Evolutionary conservation across 2,329 filamentous ascomycete genomes (phyloP), one percentile per base, ranked within the genome.

Genomic region (Atkinsonella texensis): DNA sequence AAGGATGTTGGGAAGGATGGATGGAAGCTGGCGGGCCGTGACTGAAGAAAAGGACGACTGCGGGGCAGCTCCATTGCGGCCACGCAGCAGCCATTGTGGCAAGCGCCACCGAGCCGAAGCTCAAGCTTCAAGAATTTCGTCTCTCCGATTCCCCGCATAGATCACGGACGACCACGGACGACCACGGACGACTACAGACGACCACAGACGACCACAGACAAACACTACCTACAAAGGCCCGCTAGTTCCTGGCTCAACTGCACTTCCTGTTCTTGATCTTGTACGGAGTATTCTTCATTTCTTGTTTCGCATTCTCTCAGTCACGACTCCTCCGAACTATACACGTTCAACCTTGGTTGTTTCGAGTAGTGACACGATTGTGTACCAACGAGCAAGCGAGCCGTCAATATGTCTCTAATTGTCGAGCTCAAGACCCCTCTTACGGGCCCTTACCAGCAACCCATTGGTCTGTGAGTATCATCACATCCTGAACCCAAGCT

Each of bases 341-440:
- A 41, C 39, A 32, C 42, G 32, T 32, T 23, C 20, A 13, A 46
- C 13, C 5, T 28, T 15, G 11, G 15, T 18, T 40, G 18, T n/a
- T n/a, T 40, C 38, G 41, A 38, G 18, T 23, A 44, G 18, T 35
- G 32, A 18, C 42, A 18, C 17, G 12, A 28, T 18, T 28, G 1
- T 9, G 7, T n/a, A 4, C 31, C 28, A 38, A 33, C 20, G 43
- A 45, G 43, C 18, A 31, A 18, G 20, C 42, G 38, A 43, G 28
- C 18, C 38, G 45, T 48, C 63, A 66, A 46, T 57, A 75, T 74
- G 72, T 55, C 68, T 68, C 62, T 82, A 60, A 75, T 74, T 52
- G 70, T 76, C 57, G 75, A 83, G 66, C 76, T 89, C 62, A 79
- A 82, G 71, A 87, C 84, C 60, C 84, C 85, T 53, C 56, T 79